Base-by-base conservation (phyloP, 2,329 filamentous ascomycete genomes). In the Chaetomium sp. region DNA sequence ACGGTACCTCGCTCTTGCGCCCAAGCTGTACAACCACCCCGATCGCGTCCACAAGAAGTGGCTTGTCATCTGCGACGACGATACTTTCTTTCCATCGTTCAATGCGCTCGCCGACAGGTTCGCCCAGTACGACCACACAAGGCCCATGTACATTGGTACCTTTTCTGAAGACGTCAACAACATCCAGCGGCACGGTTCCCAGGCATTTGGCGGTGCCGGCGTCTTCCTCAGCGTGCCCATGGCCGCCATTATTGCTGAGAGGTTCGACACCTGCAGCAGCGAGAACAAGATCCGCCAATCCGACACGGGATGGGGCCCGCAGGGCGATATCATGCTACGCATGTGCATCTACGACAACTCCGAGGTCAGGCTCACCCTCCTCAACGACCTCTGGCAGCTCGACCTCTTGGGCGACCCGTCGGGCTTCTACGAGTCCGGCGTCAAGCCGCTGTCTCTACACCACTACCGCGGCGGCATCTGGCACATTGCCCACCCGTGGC, bases 261-360 rank as follows among this genome's bases (percentile, higher is more conserved):
- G 70, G 33, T 79, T 58, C 72, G 72, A 64, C 63, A 71, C 69
- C 65, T 78, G 73, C 75, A 75, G 78, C 59, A 79, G 80, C 0
- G 75, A 80, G 6, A 73, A 83, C 65, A 86, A 85, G 76, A 77
- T 86, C 57, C 74, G 77, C 49, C 82, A 86, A 70, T 78, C 84
- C 21, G 81, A 86, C 73, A 82, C 82, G 0, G 84, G 84, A 60
- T 86, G 84, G 83, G 84, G 84, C 2, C 81, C 84, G 9, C 82
- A 84, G 72, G 86, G 86, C 53, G 86, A 89, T 70, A 86, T 86
- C 63, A 78, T 87, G 35, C 80, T 88, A 27, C 83, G 85, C 62
- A 84, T 87, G 71, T 89, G 86, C 75, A 84, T 89, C 70, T 88
- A 88, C 75, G 82, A 86, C 69, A 82, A 88, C 73, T 86, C 85